Evolutionary conservation across 2,329 filamentous ascomycete genomes (phyloP).

Genomic region (Colletotrichum echinochloae): DNA sequence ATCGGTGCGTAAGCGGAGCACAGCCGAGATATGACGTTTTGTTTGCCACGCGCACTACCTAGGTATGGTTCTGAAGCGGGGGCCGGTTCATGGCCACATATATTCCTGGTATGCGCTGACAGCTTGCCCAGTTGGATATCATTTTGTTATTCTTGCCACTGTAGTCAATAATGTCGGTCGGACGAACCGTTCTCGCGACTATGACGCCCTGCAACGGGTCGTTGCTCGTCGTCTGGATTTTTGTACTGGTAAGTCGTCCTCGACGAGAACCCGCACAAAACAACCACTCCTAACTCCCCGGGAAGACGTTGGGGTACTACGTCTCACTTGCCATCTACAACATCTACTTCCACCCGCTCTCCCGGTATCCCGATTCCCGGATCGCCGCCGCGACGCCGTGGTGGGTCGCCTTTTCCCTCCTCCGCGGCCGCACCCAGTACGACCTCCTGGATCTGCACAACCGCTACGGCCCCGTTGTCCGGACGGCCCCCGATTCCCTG

Average conservation of each 20-base stretch:
- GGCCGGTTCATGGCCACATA: not conserved
- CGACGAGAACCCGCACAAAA: too few species aligned
- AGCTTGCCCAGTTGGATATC: not conserved
- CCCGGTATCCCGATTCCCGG: conserved; percentile 46
- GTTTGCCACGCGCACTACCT: too few species aligned
- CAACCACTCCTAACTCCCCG: not conserved
- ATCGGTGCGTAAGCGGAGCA: too few species aligned
- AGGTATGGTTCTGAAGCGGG: not conserved
- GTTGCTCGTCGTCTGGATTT: not conserved
- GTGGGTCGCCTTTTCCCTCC: conserved; percentile 19
- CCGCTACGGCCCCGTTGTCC: conserved; percentile 58
- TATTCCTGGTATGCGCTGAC: not conserved
- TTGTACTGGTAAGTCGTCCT: not conserved
- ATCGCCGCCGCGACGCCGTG: conserved; percentile 19
- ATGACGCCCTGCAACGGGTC: not conserved
- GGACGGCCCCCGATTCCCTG: conserved; percentile 59
- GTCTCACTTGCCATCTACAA: conserved; percentile 44
- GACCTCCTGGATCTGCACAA: conserved; percentile 50
- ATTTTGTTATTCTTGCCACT: not conserved
- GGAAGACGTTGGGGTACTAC: not conserved
- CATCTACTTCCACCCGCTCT: conserved; percentile 50
- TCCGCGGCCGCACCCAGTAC: conserved; percentile 41
- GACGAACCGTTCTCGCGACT: not conserved
- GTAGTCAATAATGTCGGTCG: not conserved
- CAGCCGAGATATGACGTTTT: too few species aligned